Evolutionary conservation across 2,329 filamentous ascomycete genomes (phyloP).

Genomic region (Penicillium griseofulvum): DNA sequence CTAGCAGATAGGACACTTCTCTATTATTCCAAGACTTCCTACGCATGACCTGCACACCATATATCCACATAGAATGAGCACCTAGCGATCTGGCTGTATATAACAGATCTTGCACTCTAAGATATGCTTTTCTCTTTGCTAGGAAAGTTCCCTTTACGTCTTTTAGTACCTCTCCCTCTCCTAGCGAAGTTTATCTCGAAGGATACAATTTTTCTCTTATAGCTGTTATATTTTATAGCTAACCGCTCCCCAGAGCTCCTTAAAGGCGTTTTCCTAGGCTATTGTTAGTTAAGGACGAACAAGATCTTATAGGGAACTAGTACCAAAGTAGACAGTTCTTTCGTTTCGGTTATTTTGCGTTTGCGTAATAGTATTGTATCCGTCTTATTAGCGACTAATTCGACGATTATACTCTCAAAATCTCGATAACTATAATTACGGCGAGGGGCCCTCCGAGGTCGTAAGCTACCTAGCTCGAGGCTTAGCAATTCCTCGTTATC

Average conservation of each 20-base stretch:
- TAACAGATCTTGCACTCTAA: constrained; percentile 5
- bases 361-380: neutral
- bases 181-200: neutral
- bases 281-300: neutral
- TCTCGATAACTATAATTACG: constrained; percentile 5
- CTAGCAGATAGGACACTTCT: constrained; percentile 6
- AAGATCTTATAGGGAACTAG: neutral
- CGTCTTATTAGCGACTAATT: neutral
- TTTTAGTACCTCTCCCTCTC: neutral
- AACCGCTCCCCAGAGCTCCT: neutral
- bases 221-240: neutral
- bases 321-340: neutral
- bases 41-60: constrained; percentile 4
- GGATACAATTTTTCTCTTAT: neutral
- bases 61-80: constrained; percentile 1
- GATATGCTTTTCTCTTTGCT: neutral
- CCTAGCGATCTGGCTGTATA: constrained; percentile 7
- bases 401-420: constrained; percentile 6
- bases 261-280: neutral
- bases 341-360: neutral
- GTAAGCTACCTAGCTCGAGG: constrained; percentile 8
- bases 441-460: constrained; percentile 6
- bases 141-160: neutral
- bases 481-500: constrained; percentile 7
- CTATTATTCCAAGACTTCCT: neutral